These are phyloP conservation scores for Verruconis gallopava DNA, from an alignment of 2,329 filamentous ascomycete species.

Conservation along the genomic window DNA sequence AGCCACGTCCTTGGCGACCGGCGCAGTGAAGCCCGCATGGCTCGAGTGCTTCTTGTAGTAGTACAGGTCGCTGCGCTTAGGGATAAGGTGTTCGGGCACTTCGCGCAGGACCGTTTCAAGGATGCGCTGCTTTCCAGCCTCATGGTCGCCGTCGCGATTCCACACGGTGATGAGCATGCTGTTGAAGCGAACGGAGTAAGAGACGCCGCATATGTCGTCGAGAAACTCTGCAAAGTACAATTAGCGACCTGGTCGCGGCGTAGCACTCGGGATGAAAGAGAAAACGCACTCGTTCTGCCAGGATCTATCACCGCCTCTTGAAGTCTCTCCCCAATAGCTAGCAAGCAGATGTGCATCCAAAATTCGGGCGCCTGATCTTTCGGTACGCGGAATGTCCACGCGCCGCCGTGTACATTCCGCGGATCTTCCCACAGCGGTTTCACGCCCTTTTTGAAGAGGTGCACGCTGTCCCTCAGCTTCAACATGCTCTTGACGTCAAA, in stretches of 20 bases:
- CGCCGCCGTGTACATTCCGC: conserved; percentile 72
- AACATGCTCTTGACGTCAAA: conserved; percentile 58
- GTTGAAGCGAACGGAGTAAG: conserved; percentile 79
- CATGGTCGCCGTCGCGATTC: conserved; percentile 78
- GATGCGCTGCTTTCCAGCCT: conserved; percentile 64
- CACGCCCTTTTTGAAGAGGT: conserved; percentile 71
- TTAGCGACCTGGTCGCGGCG: conserved; percentile 1
- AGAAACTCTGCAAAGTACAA: conserved; percentile 35
- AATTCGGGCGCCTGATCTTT: conserved; percentile 59
- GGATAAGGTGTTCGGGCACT: conserved; percentile 58
- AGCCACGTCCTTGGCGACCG: conserved; percentile 1
- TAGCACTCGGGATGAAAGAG: background rate
- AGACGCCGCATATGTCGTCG: conserved; percentile 77
- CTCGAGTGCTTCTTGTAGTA: conserved; percentile 85
- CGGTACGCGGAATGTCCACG: conserved; percentile 83
- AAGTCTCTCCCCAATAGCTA: conserved; percentile 72
- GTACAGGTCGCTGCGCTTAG: conserved; percentile 51
- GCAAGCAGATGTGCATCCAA: conserved; percentile 69
- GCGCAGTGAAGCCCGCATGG: conserved; percentile 56
- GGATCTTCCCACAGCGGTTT: conserved; percentile 78
- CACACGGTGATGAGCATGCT: conserved; percentile 80
- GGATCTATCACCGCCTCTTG: conserved; percentile 54
- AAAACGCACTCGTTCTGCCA: conserved; percentile 41
- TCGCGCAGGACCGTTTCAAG: conserved; percentile 60
- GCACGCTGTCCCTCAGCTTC: conserved; percentile 52